Percentiles rank a stretch among this genome's conserved stretches.
phyloP scores from a whole-genome alignment of 768 basidiomycete species.

The Trametes villosa region DNA sequence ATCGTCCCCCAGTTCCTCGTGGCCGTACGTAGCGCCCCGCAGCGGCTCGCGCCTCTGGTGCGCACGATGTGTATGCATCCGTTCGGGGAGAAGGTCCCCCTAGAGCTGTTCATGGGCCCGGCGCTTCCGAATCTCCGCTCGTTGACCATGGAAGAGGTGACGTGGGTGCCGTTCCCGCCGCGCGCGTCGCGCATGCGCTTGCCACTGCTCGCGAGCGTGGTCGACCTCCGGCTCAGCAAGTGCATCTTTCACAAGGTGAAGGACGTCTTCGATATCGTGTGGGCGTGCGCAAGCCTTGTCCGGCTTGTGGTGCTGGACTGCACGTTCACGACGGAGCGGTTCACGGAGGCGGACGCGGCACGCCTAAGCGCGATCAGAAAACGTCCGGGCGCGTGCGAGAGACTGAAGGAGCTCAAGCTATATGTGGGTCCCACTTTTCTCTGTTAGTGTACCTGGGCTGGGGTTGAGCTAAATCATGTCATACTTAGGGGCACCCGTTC shows the following conservation, averaged over 20 bases:
- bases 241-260: not conserved
- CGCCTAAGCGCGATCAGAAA: too few species aligned
- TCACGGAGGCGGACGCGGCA: too few species aligned
- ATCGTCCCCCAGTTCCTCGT: not conserved
- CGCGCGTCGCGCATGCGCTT: not conserved
- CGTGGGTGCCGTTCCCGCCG: not conserved
- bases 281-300: not conserved
- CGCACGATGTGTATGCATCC: not conserved
- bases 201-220: not conserved
- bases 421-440: too few species aligned
- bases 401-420: too few species aligned
- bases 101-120: not conserved
- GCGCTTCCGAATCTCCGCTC: not conserved
- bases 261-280: not conserved
- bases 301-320: not conserved
- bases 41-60: not conserved
- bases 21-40: not conserved
- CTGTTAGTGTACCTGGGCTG: too few species aligned
- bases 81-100: not conserved
- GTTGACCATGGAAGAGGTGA: not conserved
- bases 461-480: too few species aligned
- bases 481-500: too few species aligned
- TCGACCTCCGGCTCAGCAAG: not conserved
- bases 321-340: not conserved
- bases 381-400: too few species aligned